Conservation (phyloP, 495 filamentous ascomycete genomes). For the Halenospora varia region DNA sequence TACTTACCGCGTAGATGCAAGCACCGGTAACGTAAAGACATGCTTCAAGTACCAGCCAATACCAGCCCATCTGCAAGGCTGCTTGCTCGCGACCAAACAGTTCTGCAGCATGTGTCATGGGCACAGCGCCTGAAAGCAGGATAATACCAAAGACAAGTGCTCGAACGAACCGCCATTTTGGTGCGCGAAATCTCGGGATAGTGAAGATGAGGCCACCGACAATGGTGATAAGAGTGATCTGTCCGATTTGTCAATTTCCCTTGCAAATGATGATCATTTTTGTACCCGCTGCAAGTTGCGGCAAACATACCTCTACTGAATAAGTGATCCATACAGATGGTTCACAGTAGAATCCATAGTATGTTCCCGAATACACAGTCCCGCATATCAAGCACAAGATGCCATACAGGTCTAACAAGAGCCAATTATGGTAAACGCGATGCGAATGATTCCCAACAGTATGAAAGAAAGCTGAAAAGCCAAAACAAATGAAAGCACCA, state of each 20-base stretch:
- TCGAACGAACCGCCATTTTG: neutral
- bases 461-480: constrained; percentile 43
- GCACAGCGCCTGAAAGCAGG: neutral
- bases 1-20: constrained; percentile 39
- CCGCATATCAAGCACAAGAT: constrained; percentile 45
- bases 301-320: constrained; percentile 39
- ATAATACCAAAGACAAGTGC: neutral
- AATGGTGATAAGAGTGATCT: neutral
- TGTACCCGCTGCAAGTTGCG: neutral
- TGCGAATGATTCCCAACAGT: constrained; percentile 47
- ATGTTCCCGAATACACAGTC: constrained; percentile 46
- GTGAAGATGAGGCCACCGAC: neutral
- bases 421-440: constrained; percentile 33
- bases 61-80: neutral
- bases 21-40: constrained; percentile 34
- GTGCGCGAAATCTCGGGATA: neutral
- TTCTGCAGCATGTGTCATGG: neutral
- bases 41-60: neutral
- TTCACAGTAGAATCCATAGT: constrained; percentile 46
- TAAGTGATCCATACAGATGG: constrained; percentile 36
- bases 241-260: neutral
- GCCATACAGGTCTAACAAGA: constrained; percentile 43
- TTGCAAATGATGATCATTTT: neutral
- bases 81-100: neutral
- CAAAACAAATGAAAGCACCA: constrained; percentile 35